phyloP scores from a whole-genome alignment of 148 eudicot genomes.

The Polygonum maritimum region DNA sequence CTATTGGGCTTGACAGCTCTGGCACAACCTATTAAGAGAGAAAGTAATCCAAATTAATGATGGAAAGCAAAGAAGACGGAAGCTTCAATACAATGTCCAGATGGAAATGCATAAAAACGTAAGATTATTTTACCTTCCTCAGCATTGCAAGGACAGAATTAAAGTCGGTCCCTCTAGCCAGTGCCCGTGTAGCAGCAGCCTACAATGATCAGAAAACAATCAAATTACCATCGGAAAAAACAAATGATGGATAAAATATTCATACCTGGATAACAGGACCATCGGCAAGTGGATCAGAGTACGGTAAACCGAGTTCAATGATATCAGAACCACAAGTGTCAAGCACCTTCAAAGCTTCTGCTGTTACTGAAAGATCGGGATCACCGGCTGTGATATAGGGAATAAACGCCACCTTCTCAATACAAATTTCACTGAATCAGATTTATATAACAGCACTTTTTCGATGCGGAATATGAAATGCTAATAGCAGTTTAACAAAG shows the following conservation, averaged over 20 bases:
- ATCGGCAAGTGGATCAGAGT: conserved; percentile 93
- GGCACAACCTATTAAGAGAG: conserved; percentile 55
- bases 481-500: background rate
- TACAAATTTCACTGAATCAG: background rate
- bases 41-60: conserved; percentile 8
- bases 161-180: conserved; percentile 69
- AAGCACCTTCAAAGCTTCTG: conserved; percentile 75
- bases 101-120: background rate
- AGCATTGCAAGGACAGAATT: conserved; percentile 66
- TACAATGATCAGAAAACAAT: conserved; percentile 16
- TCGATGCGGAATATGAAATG: background rate
- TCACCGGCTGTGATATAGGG: conserved; percentile 95
- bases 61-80: background rate
- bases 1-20: conserved; percentile 77
- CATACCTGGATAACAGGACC: conserved; percentile 95
- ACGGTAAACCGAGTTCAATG: conserved; percentile 79
- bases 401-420: conserved; percentile 69
- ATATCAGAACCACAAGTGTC: conserved; percentile 89
- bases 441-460: background rate
- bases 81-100: background rate
- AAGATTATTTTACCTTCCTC: conserved; percentile 40
- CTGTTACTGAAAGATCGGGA: conserved; percentile 86
- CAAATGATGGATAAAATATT: background rate
- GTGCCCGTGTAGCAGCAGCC: conserved; percentile 93
- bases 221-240: background rate